Evolutionary conservation across 768 basidiomycete genomes (phyloP), one percentile per base, ranked within the genome.

Genomic region (Dendrothele bispora): DNA sequence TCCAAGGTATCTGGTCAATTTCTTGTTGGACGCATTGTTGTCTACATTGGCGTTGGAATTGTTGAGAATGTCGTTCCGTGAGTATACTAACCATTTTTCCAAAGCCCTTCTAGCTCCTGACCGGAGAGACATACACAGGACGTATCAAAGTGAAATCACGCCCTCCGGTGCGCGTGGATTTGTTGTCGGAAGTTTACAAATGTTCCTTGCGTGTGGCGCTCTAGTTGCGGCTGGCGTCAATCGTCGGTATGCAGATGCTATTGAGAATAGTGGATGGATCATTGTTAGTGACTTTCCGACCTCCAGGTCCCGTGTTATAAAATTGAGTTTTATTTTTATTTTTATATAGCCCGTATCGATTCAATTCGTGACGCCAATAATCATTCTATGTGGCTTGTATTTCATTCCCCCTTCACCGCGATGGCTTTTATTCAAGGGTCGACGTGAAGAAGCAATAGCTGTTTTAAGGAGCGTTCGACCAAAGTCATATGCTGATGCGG

Each of bases 341-440:
- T 4, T 35, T 32, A 10, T 46, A 26, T 36, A 46, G 44, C 44
- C 44, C 20, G 44, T 46, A 3, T 36, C 44, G 21, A 46, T 46
- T 14, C 44, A 46, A 27, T 12, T 34, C 11, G 18, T 46, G 15
- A 35, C 44, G 18, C 44, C 44, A 5, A 26, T 46, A 6, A 15
- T 46, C n/a, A 46, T 46, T n/a, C 34, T 46, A 5, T n/a, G 21
- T n/a, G 44, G 44, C n/a, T 17, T 46, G 4, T 46, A 35, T 29
- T 46, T 46, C 30, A 46, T 46, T n/a, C 44, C 44, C 18, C 44
- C 35, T 10, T 46, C 44, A 7, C 44, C 44, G 11, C 44, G 44
- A 17, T 46, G 44, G 44, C 44, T 46, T 37, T 29, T 46, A 7
- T 46, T 36, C 21, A 46, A 46, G 38, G 44, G 44, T 36, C 44